Evolutionary conservation across 176 grass and related monocot species (phyloP).

Genomic region (Dactylis glomerata): DNA sequence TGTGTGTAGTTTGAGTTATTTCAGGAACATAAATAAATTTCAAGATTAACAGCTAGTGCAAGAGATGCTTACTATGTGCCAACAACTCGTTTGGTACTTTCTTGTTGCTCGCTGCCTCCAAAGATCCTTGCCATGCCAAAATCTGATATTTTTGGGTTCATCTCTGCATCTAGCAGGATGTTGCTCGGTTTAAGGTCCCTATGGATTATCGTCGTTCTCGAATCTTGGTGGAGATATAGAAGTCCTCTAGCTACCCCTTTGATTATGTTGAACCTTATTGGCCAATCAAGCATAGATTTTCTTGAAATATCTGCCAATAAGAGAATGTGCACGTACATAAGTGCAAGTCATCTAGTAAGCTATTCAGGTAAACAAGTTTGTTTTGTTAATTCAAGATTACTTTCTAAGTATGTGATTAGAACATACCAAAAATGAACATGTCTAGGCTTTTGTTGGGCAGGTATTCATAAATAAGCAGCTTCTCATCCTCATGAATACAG

Average conservation of each 20-base stretch:
- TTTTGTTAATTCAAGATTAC: neutral
- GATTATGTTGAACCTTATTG: constrained; percentile 36
- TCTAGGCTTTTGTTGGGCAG: constrained; percentile 65
- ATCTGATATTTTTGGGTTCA: constrained; percentile 63
- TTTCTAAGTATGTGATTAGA: neutral
- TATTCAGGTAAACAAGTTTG: neutral
- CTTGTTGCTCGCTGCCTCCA: constrained; percentile 13
- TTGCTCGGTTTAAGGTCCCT: constrained; percentile 55
- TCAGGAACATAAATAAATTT: neutral
- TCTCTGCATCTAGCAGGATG: constrained; percentile 36
- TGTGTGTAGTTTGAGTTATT: neutral
- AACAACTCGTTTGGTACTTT: constrained; percentile 36
- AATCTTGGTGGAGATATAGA: constrained; percentile 59
- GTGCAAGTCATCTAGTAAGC: neutral
- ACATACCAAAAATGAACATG: constrained; percentile 45
- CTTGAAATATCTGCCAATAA: constrained; percentile 37
- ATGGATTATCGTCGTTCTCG: constrained; percentile 44
- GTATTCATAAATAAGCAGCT: constrained; percentile 60
- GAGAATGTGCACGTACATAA: neutral
- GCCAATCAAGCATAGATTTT: constrained; percentile 34
- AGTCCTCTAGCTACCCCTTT: constrained; percentile 49
- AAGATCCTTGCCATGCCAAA: constrained; percentile 60
- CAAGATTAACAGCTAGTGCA: neutral
- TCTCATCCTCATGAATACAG: constrained; percentile 49
- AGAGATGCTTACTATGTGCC: constrained; percentile 47